Evolutionary conservation across 768 basidiomycete genomes (phyloP), one percentile per base, ranked within the genome.

Genomic region (Tephrocybe sp.): DNA sequence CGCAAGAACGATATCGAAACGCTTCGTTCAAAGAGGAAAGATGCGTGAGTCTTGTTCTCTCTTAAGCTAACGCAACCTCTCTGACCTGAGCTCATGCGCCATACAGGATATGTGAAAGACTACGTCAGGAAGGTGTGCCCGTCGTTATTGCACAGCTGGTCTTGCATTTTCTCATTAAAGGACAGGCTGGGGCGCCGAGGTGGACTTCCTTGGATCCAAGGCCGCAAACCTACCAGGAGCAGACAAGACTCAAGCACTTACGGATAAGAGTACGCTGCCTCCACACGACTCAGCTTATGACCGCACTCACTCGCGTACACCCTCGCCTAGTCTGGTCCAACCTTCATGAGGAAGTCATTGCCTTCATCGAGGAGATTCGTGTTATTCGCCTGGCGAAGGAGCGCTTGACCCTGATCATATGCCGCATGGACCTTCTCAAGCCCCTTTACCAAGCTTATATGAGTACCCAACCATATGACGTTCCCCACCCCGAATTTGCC

Each of bases 301-400:
- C 27, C 22, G 30, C 4, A 21, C 34, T 22, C 4, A 29, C 27
- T 18, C 33, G 12, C 21, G 11, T 9, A 40, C 13, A 25, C 12
- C 23, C 13, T 16, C 33, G 16, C 12, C 33, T 19, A 65, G 66
- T 52, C 18, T 68, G 66, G 68, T 44, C 54, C 10, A 57, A 52
- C 6, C 60, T 67, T 1, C 55, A 58, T 39, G 41, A 42, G 1
- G 52, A 55, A 2, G 44, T 66, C 5, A 52, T 68, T 6, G 47
- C 48, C 3, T 53, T 33, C 38, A 37, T 58, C 2, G 33, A 23
- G 37, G 57, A 24, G 43, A 58, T 46, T 4, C 57, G 45, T 19
- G 43, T 19, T 11, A 45, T 45, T 24, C 50, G 55, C 9, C 43
- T 54, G 2, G 44, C 48, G 45, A 30, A 31, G 13, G 50, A 59